Evolutionary conservation across 2,329 filamentous ascomycete genomes (phyloP), one percentile per base, ranked within the genome.

Genomic region (Alternaria arbusti): DNA sequence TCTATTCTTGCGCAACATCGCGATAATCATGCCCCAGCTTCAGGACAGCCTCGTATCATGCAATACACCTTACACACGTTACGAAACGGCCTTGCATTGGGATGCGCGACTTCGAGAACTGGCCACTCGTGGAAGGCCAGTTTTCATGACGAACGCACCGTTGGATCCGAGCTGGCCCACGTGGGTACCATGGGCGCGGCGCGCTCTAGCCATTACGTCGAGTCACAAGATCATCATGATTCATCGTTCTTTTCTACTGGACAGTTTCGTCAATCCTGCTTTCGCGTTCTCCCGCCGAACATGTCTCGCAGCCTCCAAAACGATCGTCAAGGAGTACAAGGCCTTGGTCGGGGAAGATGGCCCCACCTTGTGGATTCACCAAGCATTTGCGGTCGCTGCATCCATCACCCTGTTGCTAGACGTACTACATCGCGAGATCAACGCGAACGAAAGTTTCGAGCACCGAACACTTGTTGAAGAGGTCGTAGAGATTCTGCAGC

Each of bases 141-240:
- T 59, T 0, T 80, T 74, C 51, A 69, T 81, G 36, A 71, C 72
- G 25, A 74, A 74, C 40, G 64, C 63, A 12, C 74, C 76, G 6
- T 23, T 78, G 1, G 71, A 75, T 28, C 65, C 70, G 4, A 60
- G 63, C 6, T 81, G 79, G 78, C 80, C 80, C 17, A 54, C 58
- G 11, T 81, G 75, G 57, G 70, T 81, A 10, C 74, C 79, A 80
- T 46, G 32, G 36, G 57, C 46, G 25, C 47, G 47, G n/a, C 47
- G 36, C 20, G 57, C 57, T 59, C 40, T 59, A 30, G 57, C 57
- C 11, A 59, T 59, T 23, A 59, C 46, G n/a, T 59, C 57, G 8
- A 59, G 54, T 23, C 54, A 57, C 44, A 80, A 81, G 59, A 77
- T 80, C n/a, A 80, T 80, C 62, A 81, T 81, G 79, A 79, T 81